These are phyloP conservation scores for Ophiostoma australiae DNA, from an alignment of 2,329 filamentous ascomycete species.

Conservation along the genomic window DNA sequence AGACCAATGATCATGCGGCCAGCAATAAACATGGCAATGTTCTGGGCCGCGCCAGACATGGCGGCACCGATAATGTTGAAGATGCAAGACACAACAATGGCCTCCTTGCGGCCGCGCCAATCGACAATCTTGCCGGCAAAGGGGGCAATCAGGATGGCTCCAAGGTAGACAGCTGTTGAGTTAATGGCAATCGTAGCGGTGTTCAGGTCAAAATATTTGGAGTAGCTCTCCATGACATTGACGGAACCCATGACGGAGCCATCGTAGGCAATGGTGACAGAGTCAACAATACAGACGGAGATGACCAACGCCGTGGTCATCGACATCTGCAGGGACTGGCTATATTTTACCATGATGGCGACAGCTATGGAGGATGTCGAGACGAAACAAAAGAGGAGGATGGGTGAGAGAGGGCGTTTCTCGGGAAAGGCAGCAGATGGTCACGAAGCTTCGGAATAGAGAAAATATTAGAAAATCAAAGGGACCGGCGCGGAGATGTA, in stretches of 20 bases:
- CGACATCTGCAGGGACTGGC: conserved; percentile 25
- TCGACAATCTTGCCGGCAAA: conserved; percentile 30
- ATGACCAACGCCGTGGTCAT: conserved; percentile 28
- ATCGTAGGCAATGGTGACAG: conserved; percentile 32
- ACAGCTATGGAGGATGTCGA: not conserved
- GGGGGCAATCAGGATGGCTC: conserved; percentile 28
- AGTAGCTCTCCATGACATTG: conserved; percentile 36
- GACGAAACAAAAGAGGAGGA: not conserved
- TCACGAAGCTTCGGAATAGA: not conserved
- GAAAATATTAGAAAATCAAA: not conserved
- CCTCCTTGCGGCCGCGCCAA: conserved; percentile 30
- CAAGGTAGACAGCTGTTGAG: conserved; percentile 31
- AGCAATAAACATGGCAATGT: conserved; percentile 32
- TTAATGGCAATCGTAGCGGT: conserved; percentile 35
- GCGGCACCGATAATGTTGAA: conserved; percentile 29
- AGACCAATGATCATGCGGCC: conserved; percentile 31
- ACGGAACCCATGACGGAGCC: conserved; percentile 35
- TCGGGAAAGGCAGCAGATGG: not conserved
- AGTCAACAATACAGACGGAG: conserved; percentile 25
- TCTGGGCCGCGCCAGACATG: conserved; percentile 29
- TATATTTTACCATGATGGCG: conserved; percentile 9
- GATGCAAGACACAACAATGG: conserved; percentile 26
- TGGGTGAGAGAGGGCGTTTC: not conserved
- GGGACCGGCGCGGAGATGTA: not conserved
- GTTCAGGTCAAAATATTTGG: conserved; percentile 34